These are phyloP conservation scores for Phytophthora europaea DNA, from an alignment of 352 stramenopile species.

Conservation along the genomic window DNA sequence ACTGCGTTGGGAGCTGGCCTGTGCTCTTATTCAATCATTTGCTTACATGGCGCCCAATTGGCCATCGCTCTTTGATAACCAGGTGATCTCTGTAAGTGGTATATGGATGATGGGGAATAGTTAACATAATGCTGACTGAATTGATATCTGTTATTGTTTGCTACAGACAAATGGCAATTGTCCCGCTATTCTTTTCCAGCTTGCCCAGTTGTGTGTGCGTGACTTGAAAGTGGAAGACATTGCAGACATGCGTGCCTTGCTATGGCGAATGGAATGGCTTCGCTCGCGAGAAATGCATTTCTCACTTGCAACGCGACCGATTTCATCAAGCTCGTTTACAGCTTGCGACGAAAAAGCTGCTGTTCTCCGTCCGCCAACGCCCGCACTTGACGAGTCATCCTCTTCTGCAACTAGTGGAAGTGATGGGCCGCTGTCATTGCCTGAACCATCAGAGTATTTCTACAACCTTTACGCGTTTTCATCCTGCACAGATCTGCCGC, in stretches of 20 bases:
- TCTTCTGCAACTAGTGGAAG: not conserved
- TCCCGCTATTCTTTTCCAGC: conserved; percentile 64
- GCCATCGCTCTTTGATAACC: conserved; percentile 71
- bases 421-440: conserved; percentile 14
- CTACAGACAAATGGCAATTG: conserved; percentile 66
- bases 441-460: conserved; percentile 55
- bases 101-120: not conserved
- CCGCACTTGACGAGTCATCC: conserved; percentile 23
- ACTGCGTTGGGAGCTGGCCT: conserved; percentile 60
- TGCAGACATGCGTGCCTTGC: conserved; percentile 42
- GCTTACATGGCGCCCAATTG: conserved; percentile 53
- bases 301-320: conserved; percentile 53
- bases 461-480: conserved; percentile 84
- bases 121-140: conserved; percentile 3
- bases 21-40: conserved; percentile 66
- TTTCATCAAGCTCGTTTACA: conserved; percentile 49
- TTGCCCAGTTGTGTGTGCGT: conserved; percentile 66
- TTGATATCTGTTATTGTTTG: conserved; percentile 10
- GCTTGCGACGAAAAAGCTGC: conserved; percentile 43
- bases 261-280: conserved; percentile 62
- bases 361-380: conserved; percentile 32
- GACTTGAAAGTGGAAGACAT: conserved; percentile 49
- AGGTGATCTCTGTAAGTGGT: conserved; percentile 60
- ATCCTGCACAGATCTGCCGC: conserved; percentile 64
- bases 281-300: conserved; percentile 51